Base-by-base conservation (phyloP, 1,284 basidiomycete species). In the Anthracocystis panici-leucophaei region DNA sequence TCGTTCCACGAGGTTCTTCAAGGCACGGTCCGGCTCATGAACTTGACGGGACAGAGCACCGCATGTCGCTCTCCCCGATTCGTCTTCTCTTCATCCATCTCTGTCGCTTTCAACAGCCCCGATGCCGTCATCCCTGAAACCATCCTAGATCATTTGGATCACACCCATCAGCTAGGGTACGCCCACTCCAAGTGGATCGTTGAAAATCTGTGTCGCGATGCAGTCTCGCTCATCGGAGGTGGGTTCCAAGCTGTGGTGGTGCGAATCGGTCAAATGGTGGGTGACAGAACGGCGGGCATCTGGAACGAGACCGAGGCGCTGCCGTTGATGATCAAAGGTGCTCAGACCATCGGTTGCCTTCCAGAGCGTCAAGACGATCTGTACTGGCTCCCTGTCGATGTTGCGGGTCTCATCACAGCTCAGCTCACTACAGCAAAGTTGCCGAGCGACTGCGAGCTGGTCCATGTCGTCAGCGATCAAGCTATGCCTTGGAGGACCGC, bases 241-340 rank as follows among this genome's bases (percentile, higher is more conserved):
- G 69, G 62, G 29, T 59, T 76, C 53, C 23, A 65, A 44, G 44
- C 62, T 2, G 63, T 69, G 27, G 69, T 76, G 23, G 65, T 76
- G 74, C 29, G 77, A 1, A 88, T 89, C 18, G 88, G 88, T 3
- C 88, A 88, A 64, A 87, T 90, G 83, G 88, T 88, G 11, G 89
- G 90, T 0, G 90, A 90, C 65, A 86, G 88, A 2, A 61, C 76
- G 52, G 83, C 85, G 57, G 89, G 89, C 0, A 86, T 89, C 1
- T 90, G 90, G 90, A 90, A 90, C 78, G 87, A 88, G 70, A 89
- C 88, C 4, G 89, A 89, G 80, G 89, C 88, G 10, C 87, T 48
- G 2, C 71, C 74, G 16, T 74, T 88, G 48, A 85, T 87, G 78
- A 83, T 87, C 80, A 82, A 80, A 31, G 82, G 87, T 4, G 88